Conservation (phyloP, 2,329 filamentous ascomycete genomes). For the Colletotrichum kahawae region DNA sequence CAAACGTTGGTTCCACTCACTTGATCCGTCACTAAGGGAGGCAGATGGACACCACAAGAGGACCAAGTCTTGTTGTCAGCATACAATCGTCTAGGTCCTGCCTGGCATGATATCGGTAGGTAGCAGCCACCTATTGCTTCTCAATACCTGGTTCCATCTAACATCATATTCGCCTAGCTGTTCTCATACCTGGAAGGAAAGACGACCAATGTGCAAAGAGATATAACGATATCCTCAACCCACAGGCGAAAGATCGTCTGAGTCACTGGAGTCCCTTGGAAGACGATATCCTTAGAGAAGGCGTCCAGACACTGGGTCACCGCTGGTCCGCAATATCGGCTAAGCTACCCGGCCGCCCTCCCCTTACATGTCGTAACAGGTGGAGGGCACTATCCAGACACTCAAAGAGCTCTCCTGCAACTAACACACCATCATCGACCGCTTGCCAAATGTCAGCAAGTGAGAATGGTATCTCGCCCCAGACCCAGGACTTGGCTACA, state of each 20-base stretch:
- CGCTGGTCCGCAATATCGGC: conserved; percentile 32
- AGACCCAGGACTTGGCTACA: neutral
- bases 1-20: conserved; percentile 35
- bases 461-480: neutral
- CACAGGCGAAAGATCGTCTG: conserved; percentile 28
- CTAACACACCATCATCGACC: neutral
- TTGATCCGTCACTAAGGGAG: conserved; percentile 31
- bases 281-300: conserved; percentile 27
- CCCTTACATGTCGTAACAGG: conserved; percentile 32
- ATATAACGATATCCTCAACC: conserved; percentile 33
- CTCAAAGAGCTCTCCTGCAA: neutral
- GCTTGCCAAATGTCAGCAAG: neutral
- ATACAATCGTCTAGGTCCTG: conserved; percentile 24
- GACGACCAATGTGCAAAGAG: conserved; percentile 34
- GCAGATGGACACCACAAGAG: conserved; percentile 32
- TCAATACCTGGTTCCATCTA: neutral
- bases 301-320: conserved; percentile 29
- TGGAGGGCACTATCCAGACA: conserved; percentile 16
- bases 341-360: conserved; percentile 28
- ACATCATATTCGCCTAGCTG: conserved; percentile 23
- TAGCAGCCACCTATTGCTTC: neutral
- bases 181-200: conserved; percentile 32
- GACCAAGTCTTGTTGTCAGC: conserved; percentile 32
- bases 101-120: neutral
- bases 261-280: conserved; percentile 31